Evolutionary conservation across 1,284 basidiomycete genomes (phyloP), one percentile per base, ranked within the genome.

Genomic region (Pseudozyma pruni): DNA sequence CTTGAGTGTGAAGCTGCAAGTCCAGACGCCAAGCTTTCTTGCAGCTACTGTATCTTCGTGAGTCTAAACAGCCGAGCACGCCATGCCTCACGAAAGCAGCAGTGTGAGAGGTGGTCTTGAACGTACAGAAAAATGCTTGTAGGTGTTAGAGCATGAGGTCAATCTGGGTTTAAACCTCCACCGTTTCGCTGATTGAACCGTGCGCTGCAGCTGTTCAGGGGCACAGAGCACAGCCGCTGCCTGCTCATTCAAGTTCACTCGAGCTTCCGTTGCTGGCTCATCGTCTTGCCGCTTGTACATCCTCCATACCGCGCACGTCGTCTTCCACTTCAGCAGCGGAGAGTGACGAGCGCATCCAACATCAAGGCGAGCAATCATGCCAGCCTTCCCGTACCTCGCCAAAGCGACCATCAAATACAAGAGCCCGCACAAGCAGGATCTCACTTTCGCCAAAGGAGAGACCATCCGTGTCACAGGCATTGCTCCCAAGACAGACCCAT

Each of bases 401-500:
- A 72, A 50, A 42, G 76, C 77, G 10, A 73, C 68, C 8, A 60
- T 74, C 48, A 79, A 77, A 44, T 78, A 79, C 77, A 74, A 67
- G 33, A 78, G 77, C 42, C 75, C 77, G 17, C 77, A 79, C 52
- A 60, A 74, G 33, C 77, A 79, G 47, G 77, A 77, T 23, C 63
- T 77, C 38, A 63, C 74, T 16, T 83, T 84, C 60, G 62, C 61
- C 25, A 80, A 76, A 52, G 82, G 80, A 35, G 81, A 79, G 39
- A 55, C 37, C 1, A 55, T 84, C 31, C 75, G 75, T 14, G 83
- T 84, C 35, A 59, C 70, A 6, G 71, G 56, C 7, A 16, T 62
- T 0, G 83, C 80, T 0, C 74, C 74, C 25, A 75, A 71, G 48
- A 54, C 55, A 13, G 59, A 66, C 8, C 50, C 60, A 4, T 43